Conservation (phyloP, 2,329 filamentous ascomycete species). For the Colletotrichum simmondsii region DNA sequence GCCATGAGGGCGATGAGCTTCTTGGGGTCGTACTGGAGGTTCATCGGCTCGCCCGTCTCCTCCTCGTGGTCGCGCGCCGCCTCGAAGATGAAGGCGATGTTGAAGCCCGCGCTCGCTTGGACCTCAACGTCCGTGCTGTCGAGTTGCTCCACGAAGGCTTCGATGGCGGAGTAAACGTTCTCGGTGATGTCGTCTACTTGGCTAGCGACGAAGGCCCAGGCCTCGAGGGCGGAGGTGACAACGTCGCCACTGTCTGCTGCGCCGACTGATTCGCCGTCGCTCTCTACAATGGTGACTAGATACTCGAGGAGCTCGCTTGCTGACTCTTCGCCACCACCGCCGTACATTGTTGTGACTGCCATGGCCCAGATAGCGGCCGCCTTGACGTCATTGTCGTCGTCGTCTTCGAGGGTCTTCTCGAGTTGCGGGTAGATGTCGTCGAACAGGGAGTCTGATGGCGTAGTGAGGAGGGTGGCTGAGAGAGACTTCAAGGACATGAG, state of each 20-base stretch:
- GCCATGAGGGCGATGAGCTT: conserved; percentile 58
- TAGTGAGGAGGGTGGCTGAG: conserved; percentile 75
- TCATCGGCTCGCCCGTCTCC: conserved; percentile 59
- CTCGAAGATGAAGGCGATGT: conserved; percentile 87
- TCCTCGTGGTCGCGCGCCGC: conserved; percentile 65
- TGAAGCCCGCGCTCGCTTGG: conserved; percentile 81
- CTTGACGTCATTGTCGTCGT: conserved; percentile 72
- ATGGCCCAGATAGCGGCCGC: conserved; percentile 79
- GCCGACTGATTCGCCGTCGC: conserved; percentile 78
- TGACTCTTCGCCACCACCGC: conserved; percentile 76
- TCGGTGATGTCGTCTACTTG: conserved; percentile 80
- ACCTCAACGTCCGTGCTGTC: conserved; percentile 78
- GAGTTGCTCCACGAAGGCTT: conserved; percentile 87
- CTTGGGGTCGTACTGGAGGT: conserved; percentile 63
- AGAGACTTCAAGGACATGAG: conserved; percentile 78
- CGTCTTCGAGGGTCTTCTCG: conserved; percentile 73
- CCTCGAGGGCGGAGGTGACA: conserved; percentile 79
- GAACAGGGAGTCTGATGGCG: conserved; percentile 73
- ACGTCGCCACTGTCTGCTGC: conserved; percentile 77
- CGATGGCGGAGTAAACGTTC: conserved; percentile 77
- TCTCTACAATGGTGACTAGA: conserved; percentile 80
- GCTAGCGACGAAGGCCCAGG: conserved; percentile 85
- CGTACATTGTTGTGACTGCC: conserved; percentile 78
- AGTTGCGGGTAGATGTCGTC: conserved; percentile 68
- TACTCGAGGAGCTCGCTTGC: conserved; percentile 79